phyloP scores from a whole-genome alignment of 2,329 filamentous ascomycete genomes.

The Colletotrichum plurivorum region DNA sequence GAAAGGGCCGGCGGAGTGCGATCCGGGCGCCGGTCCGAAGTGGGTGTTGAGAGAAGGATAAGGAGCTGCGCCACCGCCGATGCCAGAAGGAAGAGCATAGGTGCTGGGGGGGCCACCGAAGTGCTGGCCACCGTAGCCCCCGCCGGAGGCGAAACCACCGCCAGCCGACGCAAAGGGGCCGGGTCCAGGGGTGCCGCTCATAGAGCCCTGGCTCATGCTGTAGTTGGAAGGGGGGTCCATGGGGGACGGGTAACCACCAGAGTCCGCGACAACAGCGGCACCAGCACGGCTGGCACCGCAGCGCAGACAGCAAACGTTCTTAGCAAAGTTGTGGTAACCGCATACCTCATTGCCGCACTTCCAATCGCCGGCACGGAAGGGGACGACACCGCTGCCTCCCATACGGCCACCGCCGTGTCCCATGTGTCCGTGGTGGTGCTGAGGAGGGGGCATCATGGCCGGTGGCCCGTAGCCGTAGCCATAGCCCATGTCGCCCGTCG shows the following conservation, averaged over 20 bases:
- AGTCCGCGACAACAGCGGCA: conserved; percentile 94
- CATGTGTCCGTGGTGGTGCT: conserved; percentile 72
- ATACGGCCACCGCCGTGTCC: conserved; percentile 77
- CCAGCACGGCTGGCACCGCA: conserved; percentile 95
- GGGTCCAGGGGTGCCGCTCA: conserved; percentile 85
- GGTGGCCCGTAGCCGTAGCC: conserved; percentile 80
- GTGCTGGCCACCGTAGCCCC: conserved; percentile 76
- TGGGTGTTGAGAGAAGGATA: conserved; percentile 89
- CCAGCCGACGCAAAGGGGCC: conserved; percentile 80
- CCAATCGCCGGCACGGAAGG: conserved; percentile 99
- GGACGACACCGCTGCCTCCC: conserved; percentile 88
- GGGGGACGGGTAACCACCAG: conserved; percentile 88
- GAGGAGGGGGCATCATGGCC: conserved; percentile 83
- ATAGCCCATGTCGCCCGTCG: conserved; percentile 72
- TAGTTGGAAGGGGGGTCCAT: conserved; percentile 91
- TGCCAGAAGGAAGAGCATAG: conserved; percentile 88
- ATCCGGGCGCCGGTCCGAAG: conserved; percentile 81
- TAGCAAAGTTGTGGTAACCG: conserved; percentile 99
- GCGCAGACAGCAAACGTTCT: conserved; percentile 97
- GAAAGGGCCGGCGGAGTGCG: conserved; percentile 88
- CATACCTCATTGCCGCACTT: conserved; percentile 98
- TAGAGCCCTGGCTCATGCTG: conserved; percentile 88
- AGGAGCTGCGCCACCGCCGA: conserved; percentile 82
- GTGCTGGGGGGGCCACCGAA: conserved; percentile 91
- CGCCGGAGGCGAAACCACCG: conserved; percentile 70